Percentiles rank a stretch among this genome's conserved stretches.
Conservation (phyloP, 495 filamentous ascomycete species). For the Symbiotaphrina buchneri region DNA sequence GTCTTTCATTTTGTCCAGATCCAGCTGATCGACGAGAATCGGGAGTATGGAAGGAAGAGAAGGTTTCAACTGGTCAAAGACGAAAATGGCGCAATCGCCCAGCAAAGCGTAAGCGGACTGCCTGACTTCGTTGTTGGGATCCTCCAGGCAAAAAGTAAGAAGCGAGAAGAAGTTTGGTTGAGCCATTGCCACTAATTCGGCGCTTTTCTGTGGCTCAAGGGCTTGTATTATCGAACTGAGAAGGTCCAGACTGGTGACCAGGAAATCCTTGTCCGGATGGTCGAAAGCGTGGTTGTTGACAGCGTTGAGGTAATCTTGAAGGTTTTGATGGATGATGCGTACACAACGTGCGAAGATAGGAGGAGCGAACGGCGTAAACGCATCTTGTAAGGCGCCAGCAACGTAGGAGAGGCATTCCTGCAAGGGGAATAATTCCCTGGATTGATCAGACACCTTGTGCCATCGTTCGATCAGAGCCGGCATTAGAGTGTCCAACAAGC, state of each 20-base stretch:
- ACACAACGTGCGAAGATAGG: slow-evolving; percentile 73
- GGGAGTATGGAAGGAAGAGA: slow-evolving; percentile 53
- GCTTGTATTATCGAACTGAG: slow-evolving; percentile 88
- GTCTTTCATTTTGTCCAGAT: slow-evolving; percentile 50
- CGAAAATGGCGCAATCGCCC: slow-evolving; percentile 90
- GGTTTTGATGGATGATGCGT: slow-evolving; percentile 73
- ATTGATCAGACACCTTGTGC: slow-evolving; percentile 70
- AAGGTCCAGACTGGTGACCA: slow-evolving; percentile 89
- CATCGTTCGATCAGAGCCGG: slow-evolving; percentile 81
- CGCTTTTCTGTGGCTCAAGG: slow-evolving; percentile 49
- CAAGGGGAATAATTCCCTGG: slow-evolving; percentile 81
- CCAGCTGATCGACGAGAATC: slow-evolving; percentile 64
- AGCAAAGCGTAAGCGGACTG: slow-evolving; percentile 93
- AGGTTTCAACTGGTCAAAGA: slow-evolving; percentile 62
- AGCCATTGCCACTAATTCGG: slow-evolving; percentile 47
- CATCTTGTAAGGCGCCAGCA: slow-evolving; percentile 60
- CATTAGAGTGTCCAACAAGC: slow-evolving; percentile 74
- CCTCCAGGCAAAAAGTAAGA: slow-evolving; percentile 80
- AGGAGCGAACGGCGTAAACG: slow-evolving; percentile 62
- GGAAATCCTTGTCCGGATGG: slow-evolving; percentile 84
- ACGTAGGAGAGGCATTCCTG: slow-evolving; percentile 92
- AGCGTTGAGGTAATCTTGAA: slow-evolving; percentile 50
- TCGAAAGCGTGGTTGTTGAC: slow-evolving; percentile 45
- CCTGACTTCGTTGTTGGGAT: slow-evolving; percentile 74
- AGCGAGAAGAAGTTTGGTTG: slow-evolving; percentile 78